phyloP scores from a whole-genome alignment of 441 rosid genomes.

The Breynia disticha region DNA sequence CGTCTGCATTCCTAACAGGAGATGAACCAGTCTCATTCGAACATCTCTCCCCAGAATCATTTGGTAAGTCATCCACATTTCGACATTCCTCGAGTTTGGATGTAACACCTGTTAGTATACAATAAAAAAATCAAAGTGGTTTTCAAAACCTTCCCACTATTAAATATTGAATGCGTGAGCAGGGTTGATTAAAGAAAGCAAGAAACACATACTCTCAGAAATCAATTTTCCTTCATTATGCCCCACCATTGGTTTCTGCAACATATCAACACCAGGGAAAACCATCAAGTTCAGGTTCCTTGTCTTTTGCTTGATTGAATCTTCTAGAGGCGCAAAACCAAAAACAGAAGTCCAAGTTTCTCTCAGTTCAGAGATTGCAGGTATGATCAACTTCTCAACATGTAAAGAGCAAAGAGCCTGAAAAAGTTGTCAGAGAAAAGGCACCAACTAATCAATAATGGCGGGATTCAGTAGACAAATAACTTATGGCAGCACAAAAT shows the following conservation, averaged over 20 bases:
- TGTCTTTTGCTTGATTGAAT: conserved; percentile 32
- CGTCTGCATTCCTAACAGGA: conserved; percentile 13
- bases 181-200: background rate
- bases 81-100: conserved; percentile 18
- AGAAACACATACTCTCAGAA: conserved; percentile 33
- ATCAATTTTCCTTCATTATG: conserved; percentile 20
- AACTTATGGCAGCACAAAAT: too few relatives aligned
- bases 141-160: background rate
- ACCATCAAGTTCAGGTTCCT: conserved; percentile 66
- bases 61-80: conserved; percentile 16
- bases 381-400: conserved; percentile 80
- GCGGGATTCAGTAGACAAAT: background rate
- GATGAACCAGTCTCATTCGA: conserved; percentile 14
- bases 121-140: conserved; percentile 2
- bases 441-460: conserved; percentile 8
- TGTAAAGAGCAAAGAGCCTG: conserved; percentile 68
- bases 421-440: conserved; percentile 8
- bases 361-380: conserved; percentile 77
- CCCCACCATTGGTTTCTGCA: conserved; percentile 51
- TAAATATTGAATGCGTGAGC: background rate
- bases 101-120: conserved; percentile 24
- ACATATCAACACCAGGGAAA: conserved; percentile 88
- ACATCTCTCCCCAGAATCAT: conserved; percentile 17
- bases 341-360: conserved; percentile 89
- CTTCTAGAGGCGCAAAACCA: conserved; percentile 57